phyloP scores from a whole-genome alignment of 257 asterid species.

The Jasminum sambac region DNA sequence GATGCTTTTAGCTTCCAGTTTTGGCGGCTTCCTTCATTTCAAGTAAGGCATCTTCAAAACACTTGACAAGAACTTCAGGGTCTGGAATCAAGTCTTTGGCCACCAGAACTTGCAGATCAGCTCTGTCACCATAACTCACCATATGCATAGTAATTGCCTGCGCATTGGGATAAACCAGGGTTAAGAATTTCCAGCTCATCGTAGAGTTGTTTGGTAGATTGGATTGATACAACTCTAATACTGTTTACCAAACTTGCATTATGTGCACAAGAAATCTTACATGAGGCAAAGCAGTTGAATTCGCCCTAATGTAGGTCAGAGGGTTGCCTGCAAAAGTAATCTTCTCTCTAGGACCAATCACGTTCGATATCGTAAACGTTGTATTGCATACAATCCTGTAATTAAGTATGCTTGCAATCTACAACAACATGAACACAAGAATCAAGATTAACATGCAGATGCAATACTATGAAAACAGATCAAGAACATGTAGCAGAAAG shows the following conservation, averaged over 20 bases:
- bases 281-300: slow-evolving; percentile 64
- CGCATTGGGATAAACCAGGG: background rate
- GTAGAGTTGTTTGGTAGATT: background rate
- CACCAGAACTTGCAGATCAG: slow-evolving; percentile 74
- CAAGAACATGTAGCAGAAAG: background rate
- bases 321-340: slow-evolving; percentile 50
- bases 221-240: background rate
- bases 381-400: slow-evolving; percentile 65
- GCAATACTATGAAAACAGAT: background rate
- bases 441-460: background rate
- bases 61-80: slow-evolving; percentile 61
- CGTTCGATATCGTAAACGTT: slow-evolving; percentile 68
- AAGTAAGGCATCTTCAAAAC: slow-evolving; percentile 60
- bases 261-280: slow-evolving; percentile 33
- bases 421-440: slow-evolving; percentile 13
- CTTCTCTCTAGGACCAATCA: slow-evolving; percentile 65
- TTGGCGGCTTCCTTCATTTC: slow-evolving; percentile 47
- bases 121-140: slow-evolving; percentile 77
- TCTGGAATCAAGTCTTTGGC: slow-evolving; percentile 74
- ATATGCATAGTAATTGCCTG: slow-evolving; percentile 79
- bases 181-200: background rate
- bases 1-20: slow-evolving; percentile 20
- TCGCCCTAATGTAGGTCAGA: slow-evolving; percentile 48
- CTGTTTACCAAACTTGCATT: background rate
- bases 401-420: slow-evolving; percentile 61